phyloP scores from a whole-genome alignment of 2,329 filamentous ascomycete genomes.

The Epichloe gansuensis region DNA sequence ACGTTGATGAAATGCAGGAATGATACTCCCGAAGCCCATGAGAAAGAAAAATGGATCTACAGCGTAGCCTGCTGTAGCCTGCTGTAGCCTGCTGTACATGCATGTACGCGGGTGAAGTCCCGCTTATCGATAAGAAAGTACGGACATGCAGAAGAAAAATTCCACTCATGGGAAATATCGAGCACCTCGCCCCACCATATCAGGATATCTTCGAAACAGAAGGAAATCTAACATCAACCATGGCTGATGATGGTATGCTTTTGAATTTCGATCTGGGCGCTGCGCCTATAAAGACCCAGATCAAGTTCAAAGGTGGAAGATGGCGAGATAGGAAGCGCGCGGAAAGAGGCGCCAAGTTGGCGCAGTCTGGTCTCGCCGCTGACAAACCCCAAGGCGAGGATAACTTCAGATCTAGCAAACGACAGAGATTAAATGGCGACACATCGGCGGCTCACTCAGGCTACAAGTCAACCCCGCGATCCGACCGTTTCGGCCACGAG shows the following conservation, averaged over 20 bases:
- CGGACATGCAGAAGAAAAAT: not conserved
- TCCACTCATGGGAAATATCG: not conserved
- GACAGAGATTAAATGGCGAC: slow-evolving; percentile 27
- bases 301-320: slow-evolving; percentile 73
- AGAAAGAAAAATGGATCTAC: too few species aligned
- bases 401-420: slow-evolving; percentile 29
- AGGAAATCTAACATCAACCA: slow-evolving; percentile 22
- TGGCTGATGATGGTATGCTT: slow-evolving; percentile 93
- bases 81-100: too few species aligned
- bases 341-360: slow-evolving; percentile 21
- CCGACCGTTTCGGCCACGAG: slow-evolving; percentile 1
- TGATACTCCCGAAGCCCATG: too few species aligned
- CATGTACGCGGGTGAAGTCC: too few species aligned
- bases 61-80: too few species aligned
- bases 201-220: not conserved
- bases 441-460: slow-evolving; percentile 7
- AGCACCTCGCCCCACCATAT: slow-evolving; percentile 5
- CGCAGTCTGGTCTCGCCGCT: slow-evolving; percentile 13
- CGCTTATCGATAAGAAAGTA: not conserved
- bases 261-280: slow-evolving; percentile 79
- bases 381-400: slow-evolving; percentile 15
- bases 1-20: too few species aligned
- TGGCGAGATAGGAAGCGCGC: slow-evolving; percentile 85
- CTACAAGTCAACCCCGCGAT: not conserved
- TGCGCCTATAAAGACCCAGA: slow-evolving; percentile 46